Evolutionary conservation across 1,284 basidiomycete species (phyloP).

Genomic region (Filobasidium uniguttulatum): DNA sequence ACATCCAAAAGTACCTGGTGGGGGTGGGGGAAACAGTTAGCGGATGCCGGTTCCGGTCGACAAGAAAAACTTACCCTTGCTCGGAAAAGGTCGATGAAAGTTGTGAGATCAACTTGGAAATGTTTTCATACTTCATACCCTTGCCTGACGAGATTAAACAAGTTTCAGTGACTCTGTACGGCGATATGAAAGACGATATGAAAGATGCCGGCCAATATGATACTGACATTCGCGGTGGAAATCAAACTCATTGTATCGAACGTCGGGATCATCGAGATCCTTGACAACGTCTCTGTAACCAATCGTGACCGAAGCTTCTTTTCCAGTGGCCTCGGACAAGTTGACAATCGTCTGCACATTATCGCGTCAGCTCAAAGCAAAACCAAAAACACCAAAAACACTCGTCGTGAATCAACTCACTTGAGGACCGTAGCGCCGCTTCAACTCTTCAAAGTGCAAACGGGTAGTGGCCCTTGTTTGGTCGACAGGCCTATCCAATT

Average conservation of each 20-base stretch:
- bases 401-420: conserved; percentile 37
- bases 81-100: conserved; percentile 58
- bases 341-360: conserved; percentile 61
- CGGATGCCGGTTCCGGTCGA: conserved; percentile 1
- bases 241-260: conserved; percentile 52
- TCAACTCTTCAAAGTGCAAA: conserved; percentile 59
- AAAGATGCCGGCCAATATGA: neutral
- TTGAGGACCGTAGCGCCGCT: conserved; percentile 59
- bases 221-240: conserved; percentile 64
- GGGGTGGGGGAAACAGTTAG: neutral
- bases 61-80: conserved; percentile 48
- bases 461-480: conserved; percentile 59
- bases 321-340: conserved; percentile 78
- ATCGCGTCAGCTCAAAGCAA: conserved; percentile 3
- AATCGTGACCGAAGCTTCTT: conserved; percentile 64
- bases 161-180: neutral
- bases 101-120: conserved; percentile 57
- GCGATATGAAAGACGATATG: neutral
- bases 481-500: conserved; percentile 59
- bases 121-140: conserved; percentile 89
- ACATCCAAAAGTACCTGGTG: conserved; percentile 68
- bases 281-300: conserved; percentile 60
- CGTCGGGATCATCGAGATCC: conserved; percentile 46
- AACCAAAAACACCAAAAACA: neutral
- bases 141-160: conserved; percentile 42